A percentile compares a stretch with the other conserved stretches of the same genome.
Evolutionary conservation across 768 basidiomycete genomes (phyloP).

Genomic region (Lactarius hengduanensis): DNA sequence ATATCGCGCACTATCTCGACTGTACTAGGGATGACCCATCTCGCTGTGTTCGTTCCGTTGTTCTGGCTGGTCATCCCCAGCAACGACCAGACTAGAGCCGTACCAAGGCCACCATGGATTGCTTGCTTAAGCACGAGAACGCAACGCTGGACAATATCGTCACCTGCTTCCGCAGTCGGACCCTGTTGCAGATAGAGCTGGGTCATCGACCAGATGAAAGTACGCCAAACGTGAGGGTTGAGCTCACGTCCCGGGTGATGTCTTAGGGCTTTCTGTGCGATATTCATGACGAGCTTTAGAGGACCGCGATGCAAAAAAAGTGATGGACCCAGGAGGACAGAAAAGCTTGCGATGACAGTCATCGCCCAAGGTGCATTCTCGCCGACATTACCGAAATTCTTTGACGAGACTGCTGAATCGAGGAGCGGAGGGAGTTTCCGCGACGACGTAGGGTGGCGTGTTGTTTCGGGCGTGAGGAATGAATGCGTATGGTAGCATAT

Average conservation of each 20-base stretch:
- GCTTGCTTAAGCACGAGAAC: constrained; percentile 23
- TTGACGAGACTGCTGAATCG: constrained; percentile 16
- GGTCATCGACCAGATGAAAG: constrained; percentile 27
- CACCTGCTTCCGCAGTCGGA: background rate
- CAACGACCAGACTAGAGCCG: constrained; percentile 14
- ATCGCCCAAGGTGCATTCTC: constrained; percentile 23
- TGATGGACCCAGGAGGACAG: constrained; percentile 19
- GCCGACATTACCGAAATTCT: constrained; percentile 6
- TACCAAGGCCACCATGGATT: constrained; percentile 16
- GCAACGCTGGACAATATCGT: constrained; percentile 15
- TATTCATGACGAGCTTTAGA: constrained; percentile 23
- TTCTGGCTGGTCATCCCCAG: background rate
- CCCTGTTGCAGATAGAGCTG: constrained; percentile 18
- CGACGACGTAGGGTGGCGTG: constrained; percentile 21
- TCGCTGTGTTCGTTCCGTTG: background rate
- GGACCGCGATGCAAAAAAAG: constrained; percentile 21
- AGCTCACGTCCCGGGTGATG: constrained; percentile 21
- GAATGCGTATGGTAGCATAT: constrained; percentile 20
- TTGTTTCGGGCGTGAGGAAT: constrained; percentile 25
- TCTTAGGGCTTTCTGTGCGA: constrained; percentile 13
- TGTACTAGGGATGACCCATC: constrained; percentile 10
- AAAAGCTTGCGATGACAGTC: constrained; percentile 15
- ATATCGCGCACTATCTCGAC: constrained; percentile 21
- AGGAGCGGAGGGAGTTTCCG: constrained; percentile 19
- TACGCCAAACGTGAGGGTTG: constrained; percentile 25